These are phyloP conservation scores for Comarum palustre DNA, from an alignment of 306 rosid species.

Conservation along the genomic window DNA sequence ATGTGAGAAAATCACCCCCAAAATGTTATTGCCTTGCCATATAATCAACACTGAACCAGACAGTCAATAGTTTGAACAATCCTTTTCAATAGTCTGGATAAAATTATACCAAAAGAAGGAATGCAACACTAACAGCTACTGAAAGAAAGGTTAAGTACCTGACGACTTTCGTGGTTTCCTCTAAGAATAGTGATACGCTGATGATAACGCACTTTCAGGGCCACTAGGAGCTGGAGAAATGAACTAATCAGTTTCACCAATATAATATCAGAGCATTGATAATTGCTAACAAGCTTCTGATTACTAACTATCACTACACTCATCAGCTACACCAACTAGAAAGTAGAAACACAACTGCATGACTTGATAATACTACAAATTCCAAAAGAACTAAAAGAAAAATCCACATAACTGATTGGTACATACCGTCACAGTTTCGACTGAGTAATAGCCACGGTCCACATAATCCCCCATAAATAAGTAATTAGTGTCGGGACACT, in stretches of 20 bases:
- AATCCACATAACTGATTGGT: constrained; percentile 8
- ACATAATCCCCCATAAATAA: constrained; percentile 99
- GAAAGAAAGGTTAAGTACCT: constrained; percentile 49
- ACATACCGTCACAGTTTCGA: constrained; percentile 96
- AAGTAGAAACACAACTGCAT: neutral
- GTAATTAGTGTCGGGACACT: constrained; percentile 99
- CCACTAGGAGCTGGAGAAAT: constrained; percentile 80
- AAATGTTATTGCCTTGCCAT: neutral
- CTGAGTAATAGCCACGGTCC: constrained; percentile 99
- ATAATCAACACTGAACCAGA: neutral
- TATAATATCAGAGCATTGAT: neutral
- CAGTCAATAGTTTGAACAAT: neutral
- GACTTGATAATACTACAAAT: neutral
- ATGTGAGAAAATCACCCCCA: neutral
- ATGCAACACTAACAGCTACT: neutral
- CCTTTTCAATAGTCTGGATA: neutral
- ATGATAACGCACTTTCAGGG: constrained; percentile 86
- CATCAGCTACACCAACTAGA: neutral
- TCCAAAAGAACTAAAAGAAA: neutral
- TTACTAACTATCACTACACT: neutral
- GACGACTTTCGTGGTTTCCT: constrained; percentile 99
- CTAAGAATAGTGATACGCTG: constrained; percentile 98
- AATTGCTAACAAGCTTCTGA: neutral
- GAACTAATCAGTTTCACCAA: constrained; percentile 29
- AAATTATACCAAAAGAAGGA: neutral